Evolutionary conservation across 1,284 basidiomycete species (phyloP).

Genomic region (Pseudozyma tsukubaensis): DNA sequence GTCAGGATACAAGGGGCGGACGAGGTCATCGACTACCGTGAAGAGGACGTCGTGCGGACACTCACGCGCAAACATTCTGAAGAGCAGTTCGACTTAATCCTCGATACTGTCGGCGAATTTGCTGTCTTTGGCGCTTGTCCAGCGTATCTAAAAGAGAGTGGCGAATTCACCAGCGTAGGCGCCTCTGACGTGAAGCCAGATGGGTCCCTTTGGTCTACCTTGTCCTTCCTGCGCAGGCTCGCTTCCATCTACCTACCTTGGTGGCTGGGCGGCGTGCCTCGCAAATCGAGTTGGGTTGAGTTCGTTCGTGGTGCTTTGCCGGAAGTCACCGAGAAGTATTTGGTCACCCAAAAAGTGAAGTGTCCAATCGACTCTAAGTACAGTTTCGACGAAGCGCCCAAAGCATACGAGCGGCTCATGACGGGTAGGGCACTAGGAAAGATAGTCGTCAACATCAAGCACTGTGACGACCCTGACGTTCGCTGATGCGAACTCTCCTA

Average conservation of each 20-base stretch:
- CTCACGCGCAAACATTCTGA: not conserved
- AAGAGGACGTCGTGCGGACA: not conserved
- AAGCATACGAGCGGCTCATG: conserved; percentile 7
- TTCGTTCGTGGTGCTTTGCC: not conserved
- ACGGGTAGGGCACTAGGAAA: not conserved
- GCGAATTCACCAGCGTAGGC: not conserved
- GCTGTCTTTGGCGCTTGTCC: not conserved
- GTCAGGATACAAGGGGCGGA: conserved; percentile 1
- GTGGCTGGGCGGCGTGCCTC: conserved; percentile 3
- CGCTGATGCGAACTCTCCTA: too few relatives aligned
- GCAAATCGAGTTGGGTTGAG: not conserved
- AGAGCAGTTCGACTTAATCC: conserved; percentile 3
- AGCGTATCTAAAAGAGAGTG: not conserved
- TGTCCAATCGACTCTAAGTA: not conserved
- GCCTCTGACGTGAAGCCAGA: conserved; percentile 2
- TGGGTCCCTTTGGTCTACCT: not conserved
- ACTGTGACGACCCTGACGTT: too few relatives aligned
- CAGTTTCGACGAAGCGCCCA: not conserved
- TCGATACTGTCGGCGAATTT: conserved; percentile 2
- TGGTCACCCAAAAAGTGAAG: not conserved
- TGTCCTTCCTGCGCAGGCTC: not conserved
- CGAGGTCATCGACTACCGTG: conserved; percentile 2
- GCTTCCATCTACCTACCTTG: not conserved
- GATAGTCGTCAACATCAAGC: too few relatives aligned
- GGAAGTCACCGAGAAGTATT: conserved; percentile 1